Base-by-base conservation (phyloP, 1,284 basidiomycete genomes). In the Ceratobasidium sp. region DNA sequence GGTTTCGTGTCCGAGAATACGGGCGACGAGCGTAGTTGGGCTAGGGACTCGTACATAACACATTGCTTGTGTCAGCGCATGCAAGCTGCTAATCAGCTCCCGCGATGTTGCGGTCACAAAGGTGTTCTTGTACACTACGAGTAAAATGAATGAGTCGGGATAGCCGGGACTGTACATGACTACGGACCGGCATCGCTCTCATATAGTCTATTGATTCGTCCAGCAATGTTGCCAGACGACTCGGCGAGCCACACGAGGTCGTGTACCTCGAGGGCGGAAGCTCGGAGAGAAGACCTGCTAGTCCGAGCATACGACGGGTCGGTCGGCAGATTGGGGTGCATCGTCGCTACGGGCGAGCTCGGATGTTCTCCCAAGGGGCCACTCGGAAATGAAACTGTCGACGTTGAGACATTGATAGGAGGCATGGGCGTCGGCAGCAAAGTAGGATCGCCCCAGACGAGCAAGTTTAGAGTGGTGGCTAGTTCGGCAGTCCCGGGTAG, bases 161-260 rank as follows among this genome's bases (percentile, higher is more conserved):
- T 7, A 21, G 38, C 25, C 2, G 53, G 21, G 23, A 42, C 9
- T 3, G 16, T 12, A 46, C 14, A 44, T 28, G 53, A 21, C 14
- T 59, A 51, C 56, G 6, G n/a, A 70, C 67, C 67, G 28, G 67
- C 67, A 56, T 70, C 38, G 67, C 56, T 60, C 51, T 70, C 67
- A 56, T 70, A 70, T 54, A 70, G 23, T 36, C 56, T 40, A 28
- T 70, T 70, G 38, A 70, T 46, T 49, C 67, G 54, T 21, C 67
- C 67, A 14, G 54, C 14, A 25, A 70, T 44, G 56, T 70, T 70
- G 48, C 67, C 33, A 70, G 67, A 70, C 56, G 67, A 60, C 67
- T 67, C 64, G 49, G 67, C 54, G n/a, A 70, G 67, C 67, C 67
- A 70, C 30, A 70, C 67, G 0, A 70, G 67, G 21, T 70, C 67